Percentiles rank a stretch among this genome's conserved stretches.
phyloP scores from a whole-genome alignment of 2,329 filamentous ascomycete genomes.

The Aureobasidium sp. region DNA sequence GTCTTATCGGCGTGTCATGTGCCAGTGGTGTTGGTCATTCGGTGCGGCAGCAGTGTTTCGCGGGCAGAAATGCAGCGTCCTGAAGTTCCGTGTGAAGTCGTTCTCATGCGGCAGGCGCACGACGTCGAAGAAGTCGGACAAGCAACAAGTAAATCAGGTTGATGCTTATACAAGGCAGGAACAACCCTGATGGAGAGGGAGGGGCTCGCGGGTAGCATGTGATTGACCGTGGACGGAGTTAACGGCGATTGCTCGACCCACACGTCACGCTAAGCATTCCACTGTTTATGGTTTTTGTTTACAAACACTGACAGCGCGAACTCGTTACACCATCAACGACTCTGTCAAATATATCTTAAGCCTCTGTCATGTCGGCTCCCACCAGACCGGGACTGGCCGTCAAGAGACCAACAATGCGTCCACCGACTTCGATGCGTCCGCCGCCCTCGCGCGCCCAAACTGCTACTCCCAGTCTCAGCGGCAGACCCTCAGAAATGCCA shows the following conservation, averaged over 20 bases:
- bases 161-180: neutral
- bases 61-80: neutral
- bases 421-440: slow-evolving; percentile 47
- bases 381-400: slow-evolving; percentile 45
- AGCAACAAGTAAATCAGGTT: neutral
- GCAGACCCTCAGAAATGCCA: slow-evolving; percentile 35
- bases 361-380: slow-evolving; percentile 45
- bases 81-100: neutral
- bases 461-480: slow-evolving; percentile 37
- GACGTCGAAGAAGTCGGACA: neutral
- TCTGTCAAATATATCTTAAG: neutral
- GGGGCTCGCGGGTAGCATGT: neutral
- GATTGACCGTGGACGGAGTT: neutral
- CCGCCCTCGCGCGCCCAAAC: slow-evolving; percentile 46
- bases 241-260: neutral
- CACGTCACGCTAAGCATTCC: neutral
- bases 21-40: slow-evolving; percentile 1
- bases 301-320: neutral
- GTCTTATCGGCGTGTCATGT: neutral
- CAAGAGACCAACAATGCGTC: slow-evolving; percentile 46
- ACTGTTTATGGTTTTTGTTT: slow-evolving; percentile 1
- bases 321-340: neutral
- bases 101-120: neutral
- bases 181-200: slow-evolving; percentile 1
- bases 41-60: neutral